Evolutionary conservation across 2,329 filamentous ascomycete genomes (phyloP), one percentile per base, ranked within the genome.

Genomic region (Fusarium sp.): DNA sequence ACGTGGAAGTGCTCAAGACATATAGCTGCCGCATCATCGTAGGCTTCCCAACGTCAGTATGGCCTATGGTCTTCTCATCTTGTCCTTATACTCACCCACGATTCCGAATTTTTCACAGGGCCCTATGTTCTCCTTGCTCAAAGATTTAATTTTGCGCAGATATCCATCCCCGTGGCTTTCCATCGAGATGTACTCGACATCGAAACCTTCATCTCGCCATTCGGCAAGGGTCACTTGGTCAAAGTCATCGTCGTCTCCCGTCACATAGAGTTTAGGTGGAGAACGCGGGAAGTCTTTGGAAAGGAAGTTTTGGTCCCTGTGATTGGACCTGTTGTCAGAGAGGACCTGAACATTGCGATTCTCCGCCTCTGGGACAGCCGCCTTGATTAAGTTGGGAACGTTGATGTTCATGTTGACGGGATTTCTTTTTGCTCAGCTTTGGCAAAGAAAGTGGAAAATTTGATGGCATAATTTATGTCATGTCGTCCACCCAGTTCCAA

Each of bases 1-100:
- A 82, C 62, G 67, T 85, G 83, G 65, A 82, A 85, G 65, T 83
- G 79, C 72, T 85, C 81, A 1, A 85, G 77, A 48, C 83, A 85
- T 31, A 77, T 48, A 6, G 79, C 77, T 4, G 83, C 83, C 0
- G 83, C 83, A 23, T 84, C 80, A 2, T 83, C 83, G 37, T 78
- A 85, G 5, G 83, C 83, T 82, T 23, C 13, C 15, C 1, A 7
- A 34, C 11, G 9, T 67, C 10, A 64, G 37, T 6, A 28, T 1
- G 4, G 6, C 10, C 6, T 10, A 15, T 10, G 40, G 36, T 18
- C 16, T 52, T 23, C 18, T 23, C 18, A 4, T 6, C 15, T 30
- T 18, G 7, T 31, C 13, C 10, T 55, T 1, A 3, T 0, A 73
- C 81, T 60, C 52, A 82, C 81, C 82, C 3, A 85, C 60, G 13